phyloP scores from a whole-genome alignment of 257 asterid genomes.

The Prunella vulgaris region DNA sequence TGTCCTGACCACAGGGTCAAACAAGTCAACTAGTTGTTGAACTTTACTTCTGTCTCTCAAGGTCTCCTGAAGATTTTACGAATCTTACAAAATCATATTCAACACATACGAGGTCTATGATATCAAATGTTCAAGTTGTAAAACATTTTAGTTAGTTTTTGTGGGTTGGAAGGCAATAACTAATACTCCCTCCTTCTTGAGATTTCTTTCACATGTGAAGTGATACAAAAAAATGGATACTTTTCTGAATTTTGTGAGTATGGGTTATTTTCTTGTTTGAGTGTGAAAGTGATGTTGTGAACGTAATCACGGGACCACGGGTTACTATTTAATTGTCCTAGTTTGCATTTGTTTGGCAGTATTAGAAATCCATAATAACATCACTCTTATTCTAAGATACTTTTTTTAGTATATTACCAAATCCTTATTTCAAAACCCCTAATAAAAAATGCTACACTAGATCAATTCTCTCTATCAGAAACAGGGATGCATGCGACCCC shows the following conservation, averaged over 20 bases:
- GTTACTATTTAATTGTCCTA: background rate
- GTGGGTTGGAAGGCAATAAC: background rate
- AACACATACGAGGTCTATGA: background rate
- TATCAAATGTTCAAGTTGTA: background rate
- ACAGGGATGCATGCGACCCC: background rate
- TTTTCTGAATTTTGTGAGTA: too few species aligned
- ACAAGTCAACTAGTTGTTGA: constrained; percentile 55
- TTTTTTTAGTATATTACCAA: background rate
- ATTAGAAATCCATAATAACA: background rate
- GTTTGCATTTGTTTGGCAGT: background rate
- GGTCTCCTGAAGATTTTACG: constrained; percentile 51
- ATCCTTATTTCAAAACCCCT: background rate
- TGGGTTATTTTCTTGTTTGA: too few species aligned
- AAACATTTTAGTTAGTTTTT: background rate
- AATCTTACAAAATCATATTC: constrained; percentile 11
- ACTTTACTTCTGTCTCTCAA: constrained; percentile 85
- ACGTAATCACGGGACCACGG: too few species aligned
- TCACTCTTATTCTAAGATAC: background rate
- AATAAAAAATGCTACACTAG: background rate
- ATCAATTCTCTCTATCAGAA: background rate
- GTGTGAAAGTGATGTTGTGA: too few species aligned
- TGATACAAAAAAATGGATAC: too few species aligned
- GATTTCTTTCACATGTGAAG: too few species aligned
- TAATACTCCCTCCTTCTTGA: too few species aligned
- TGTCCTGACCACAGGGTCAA: constrained; percentile 76